Percentiles rank a stretch among this genome's conserved stretches.
Conservation (phyloP, 768 basidiomycete genomes). For the Russula vinacea region DNA sequence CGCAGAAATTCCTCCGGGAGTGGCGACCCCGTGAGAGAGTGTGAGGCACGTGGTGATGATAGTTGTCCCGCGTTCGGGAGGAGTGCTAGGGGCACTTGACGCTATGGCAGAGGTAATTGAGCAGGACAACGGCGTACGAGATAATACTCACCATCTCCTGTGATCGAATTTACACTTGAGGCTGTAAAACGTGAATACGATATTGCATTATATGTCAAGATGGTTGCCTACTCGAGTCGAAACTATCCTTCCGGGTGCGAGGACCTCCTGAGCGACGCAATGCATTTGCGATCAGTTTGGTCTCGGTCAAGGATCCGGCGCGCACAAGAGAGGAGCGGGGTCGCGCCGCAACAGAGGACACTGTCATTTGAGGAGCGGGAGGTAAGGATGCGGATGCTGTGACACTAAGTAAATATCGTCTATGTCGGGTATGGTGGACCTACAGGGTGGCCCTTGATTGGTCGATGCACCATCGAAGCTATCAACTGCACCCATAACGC, state of each 20-base stretch:
- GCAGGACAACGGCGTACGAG: background rate
- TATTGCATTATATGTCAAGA: background rate
- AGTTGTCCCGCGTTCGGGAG: slow-evolving; percentile 26
- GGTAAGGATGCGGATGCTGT: slow-evolving; percentile 8
- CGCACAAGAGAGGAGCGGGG: slow-evolving; percentile 23
- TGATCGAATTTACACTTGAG: slow-evolving; percentile 6
- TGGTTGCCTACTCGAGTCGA: slow-evolving; percentile 20
- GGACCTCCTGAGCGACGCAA: slow-evolving; percentile 12
- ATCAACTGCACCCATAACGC: slow-evolving; percentile 27
- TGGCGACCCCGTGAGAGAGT: slow-evolving; percentile 28
- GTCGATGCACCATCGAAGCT: slow-evolving; percentile 25
- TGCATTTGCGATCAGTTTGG: slow-evolving; percentile 19
- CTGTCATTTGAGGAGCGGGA: slow-evolving; percentile 12
- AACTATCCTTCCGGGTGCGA: slow-evolving; percentile 14
- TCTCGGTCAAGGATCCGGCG: slow-evolving; percentile 29
- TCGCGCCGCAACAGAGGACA: slow-evolving; percentile 15
- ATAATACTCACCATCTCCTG: slow-evolving; percentile 15
- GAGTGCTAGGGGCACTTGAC: slow-evolving; percentile 16
- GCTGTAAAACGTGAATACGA: background rate
- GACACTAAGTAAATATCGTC: background rate
- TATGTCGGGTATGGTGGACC: background rate
- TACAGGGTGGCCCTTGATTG: slow-evolving; percentile 23
- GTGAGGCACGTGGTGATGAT: slow-evolving; percentile 31
- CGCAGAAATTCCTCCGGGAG: slow-evolving; percentile 26
- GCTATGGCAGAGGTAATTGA: slow-evolving; percentile 5